Evolutionary conservation across 768 basidiomycete species (phyloP), one percentile per base, ranked within the genome.

Genomic region (Tricholoma furcatifolium): DNA sequence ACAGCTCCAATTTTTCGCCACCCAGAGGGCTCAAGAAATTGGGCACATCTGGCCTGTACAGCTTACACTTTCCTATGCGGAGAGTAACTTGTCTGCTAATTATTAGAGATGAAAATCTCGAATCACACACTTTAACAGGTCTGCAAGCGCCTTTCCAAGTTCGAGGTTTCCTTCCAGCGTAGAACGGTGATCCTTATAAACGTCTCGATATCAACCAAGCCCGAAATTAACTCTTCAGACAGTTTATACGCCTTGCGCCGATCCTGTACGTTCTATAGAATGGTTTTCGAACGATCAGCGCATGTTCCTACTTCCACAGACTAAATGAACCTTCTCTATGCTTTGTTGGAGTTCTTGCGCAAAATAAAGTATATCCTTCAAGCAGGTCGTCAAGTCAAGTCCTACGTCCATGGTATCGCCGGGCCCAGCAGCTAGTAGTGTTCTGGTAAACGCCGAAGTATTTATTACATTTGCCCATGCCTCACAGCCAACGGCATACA

Each of bases 271-370:
- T 54, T 40, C 53, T 54, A 17, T 21, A 6, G 24, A 30, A 43
- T 12, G 18, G 8, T 21, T 17, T 23, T 20, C 10, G 11, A 21
- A 17, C 9, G 3, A 27, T 14, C 47, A 15, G 15, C 18, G 10
- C 14, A 11, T 42, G 17, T n/a, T 32, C 6, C 11, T 12, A 8
- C 12, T 27, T 27, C 17, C 6, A 11, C 17, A 50, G n/a, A n/a
- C n/a, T n/a, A n/a, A n/a, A n/a, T 20, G 6, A 30, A 56, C 55
- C 46, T 52, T 52, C 34, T 56, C 50, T 11, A 56, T 12, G 14
- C 51, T 46, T 10, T n/a, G 45, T 39, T 56, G 47, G 42, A 53
- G 50, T 43, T 56, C 55, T 34, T 39, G 50, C 3, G 51, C 55
- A 21, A 56, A 27, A 9, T 24, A 23, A 11, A 56, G 32, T 4